Base-by-base conservation (phyloP, 1,139 yeast species). In the Debaryomycetaceae sp. region DNA sequence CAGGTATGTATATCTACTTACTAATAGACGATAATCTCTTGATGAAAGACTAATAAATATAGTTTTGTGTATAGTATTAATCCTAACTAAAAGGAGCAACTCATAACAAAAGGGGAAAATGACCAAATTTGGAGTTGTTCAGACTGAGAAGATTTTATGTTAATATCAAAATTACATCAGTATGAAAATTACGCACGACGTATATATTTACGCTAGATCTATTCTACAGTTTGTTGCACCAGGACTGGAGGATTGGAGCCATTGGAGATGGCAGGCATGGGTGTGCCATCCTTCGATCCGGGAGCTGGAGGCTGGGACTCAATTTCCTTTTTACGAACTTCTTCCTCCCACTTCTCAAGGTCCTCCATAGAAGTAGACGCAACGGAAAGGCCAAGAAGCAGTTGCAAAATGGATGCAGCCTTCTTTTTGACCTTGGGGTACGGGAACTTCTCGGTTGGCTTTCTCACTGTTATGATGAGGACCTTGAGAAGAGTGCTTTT, bases 401-500 rank as follows among this genome's bases (percentile, higher is more conserved):
- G 49, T 22, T 45, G 43, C 42, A 72, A 60, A 5, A 68, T 47
- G 14, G 49, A 48, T n/a, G 51, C 51, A 8, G 68, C 59, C 24
- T 52, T 53, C 3, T 45, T 47, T 34, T 61, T 56, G 14, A 70
- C 54, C 13, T 45, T 44, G n/a, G 44, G 49, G 34, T 56, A 43
- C 4, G 58, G 56, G 34, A 61, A 60, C 22, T 38, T 39, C 24
- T 57, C 60, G 5, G 45, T 44, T 3, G 66, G 62, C 46, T 61
- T 64, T 44, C 76, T 62, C 40, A 62, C 58, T 5, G 60, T 56
- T 42, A 69, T 49, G n/a, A 72, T 57, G 46, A 72, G 52, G 23
- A 62, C 63, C 40, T 72, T 58, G 38, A 67, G 58, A 35, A 72
- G 48, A 40, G 58, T 61, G 41, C 73, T 66, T 50, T 65, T 71